Evolutionary conservation across 2,329 filamentous ascomycete species (phyloP).

Genomic region (Ophiostoma quercus): DNA sequence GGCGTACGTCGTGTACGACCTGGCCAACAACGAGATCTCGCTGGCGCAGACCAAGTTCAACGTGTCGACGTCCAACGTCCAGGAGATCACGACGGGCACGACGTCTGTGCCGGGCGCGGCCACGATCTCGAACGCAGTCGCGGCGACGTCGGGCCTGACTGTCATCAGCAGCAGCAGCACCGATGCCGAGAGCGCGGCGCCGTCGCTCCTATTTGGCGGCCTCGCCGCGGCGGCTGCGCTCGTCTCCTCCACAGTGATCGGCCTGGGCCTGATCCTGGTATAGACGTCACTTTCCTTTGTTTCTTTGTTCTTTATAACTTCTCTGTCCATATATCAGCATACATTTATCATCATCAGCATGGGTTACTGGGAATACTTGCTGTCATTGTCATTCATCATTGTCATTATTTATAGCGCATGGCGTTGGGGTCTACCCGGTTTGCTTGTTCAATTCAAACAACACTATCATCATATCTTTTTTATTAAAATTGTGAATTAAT

Average conservation of each 20-base stretch:
- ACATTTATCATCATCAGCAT: background rate
- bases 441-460: background rate
- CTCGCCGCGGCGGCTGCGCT: constrained; percentile 11
- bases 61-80: constrained; percentile 44
- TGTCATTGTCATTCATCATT: background rate
- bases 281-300: constrained; percentile 41
- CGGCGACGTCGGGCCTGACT: constrained; percentile 44
- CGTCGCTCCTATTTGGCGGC: background rate
- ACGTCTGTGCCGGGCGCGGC: constrained; percentile 51
- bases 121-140: constrained; percentile 44
- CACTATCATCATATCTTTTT: no score
- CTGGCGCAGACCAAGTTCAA: constrained; percentile 64
- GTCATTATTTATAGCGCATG: background rate
- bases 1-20: constrained; percentile 71
- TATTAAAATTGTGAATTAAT: no score
- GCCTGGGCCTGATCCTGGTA: constrained; percentile 21
- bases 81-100: constrained; percentile 51
- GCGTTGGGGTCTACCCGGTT: constrained; percentile 13
- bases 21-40: constrained; percentile 65
- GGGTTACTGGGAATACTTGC: background rate
- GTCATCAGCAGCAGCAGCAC: background rate
- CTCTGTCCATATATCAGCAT: constrained; percentile 11
- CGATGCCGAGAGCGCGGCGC: background rate
- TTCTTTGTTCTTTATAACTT: constrained; percentile 29
- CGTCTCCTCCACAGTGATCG: constrained; percentile 19